phyloP scores from a whole-genome alignment of 208 protist genomes.

The Acanthamoeba lugdunensis region DNA sequence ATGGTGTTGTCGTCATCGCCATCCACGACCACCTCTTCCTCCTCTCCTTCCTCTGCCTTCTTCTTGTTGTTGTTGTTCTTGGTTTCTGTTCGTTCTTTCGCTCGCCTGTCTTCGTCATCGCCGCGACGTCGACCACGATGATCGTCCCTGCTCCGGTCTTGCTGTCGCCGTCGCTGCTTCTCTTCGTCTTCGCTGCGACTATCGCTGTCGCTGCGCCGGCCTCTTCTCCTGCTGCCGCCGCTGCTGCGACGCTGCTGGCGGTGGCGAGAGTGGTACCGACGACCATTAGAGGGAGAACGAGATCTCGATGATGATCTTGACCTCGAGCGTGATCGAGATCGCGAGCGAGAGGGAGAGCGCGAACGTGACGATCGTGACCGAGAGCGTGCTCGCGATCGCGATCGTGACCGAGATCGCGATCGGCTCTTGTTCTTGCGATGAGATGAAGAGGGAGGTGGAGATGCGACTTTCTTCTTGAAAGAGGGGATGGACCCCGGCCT shows the following conservation, averaged over 20 bases:
- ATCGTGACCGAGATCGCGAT: background rate
- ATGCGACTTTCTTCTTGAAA: background rate
- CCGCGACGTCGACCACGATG: background rate
- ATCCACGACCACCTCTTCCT: background rate
- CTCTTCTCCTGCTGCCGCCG: background rate
- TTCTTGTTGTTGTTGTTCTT: background rate
- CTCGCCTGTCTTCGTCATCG: background rate
- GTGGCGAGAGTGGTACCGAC: background rate
- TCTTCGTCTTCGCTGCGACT: background rate
- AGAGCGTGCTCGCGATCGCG: background rate
- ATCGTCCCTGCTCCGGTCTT: background rate
- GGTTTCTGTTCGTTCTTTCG: background rate
- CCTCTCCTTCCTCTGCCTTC: background rate
- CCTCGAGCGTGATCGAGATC: background rate
- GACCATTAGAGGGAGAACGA: background rate
- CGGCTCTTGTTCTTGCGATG: background rate
- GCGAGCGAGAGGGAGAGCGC: background rate
- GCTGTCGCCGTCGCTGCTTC: no score
- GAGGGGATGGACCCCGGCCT: slow-evolving; percentile 4
- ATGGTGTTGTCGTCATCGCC: background rate
- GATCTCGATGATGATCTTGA: background rate
- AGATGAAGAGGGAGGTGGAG: background rate
- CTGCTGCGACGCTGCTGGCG: background rate
- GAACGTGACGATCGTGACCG: background rate
- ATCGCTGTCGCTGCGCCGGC: background rate